Evolutionary conservation across 345 rosid species (phyloP), one percentile per base, ranked within the genome.

Genomic region (Reutealis trisperma): DNA sequence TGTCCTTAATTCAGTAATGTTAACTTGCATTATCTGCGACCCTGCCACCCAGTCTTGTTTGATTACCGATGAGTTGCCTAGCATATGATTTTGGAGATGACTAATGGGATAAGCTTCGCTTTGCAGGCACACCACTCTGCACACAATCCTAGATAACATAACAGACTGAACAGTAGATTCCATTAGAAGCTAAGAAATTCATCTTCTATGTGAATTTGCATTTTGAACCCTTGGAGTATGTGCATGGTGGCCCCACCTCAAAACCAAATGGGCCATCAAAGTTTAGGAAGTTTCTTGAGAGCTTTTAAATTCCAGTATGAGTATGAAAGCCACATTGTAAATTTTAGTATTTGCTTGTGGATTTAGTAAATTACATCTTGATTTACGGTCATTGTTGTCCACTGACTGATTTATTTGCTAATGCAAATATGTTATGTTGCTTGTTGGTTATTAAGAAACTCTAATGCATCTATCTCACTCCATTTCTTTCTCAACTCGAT

Each of bases 371-470:
- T 24, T 66, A 11, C 24, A 21, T 32, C 59, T 7, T 32, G 62
- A 47, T 15, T 34, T 10, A 24, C 67, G 19, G 21, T 75, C 71
- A 44, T 52, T 65, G 4, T 5, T 18, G 25, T 68, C 44, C 25
- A 21, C 12, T 68, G 52, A 54, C 24, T 16, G 22, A 6, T 19
- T 42, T 66, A 15, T 37, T 71, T 57, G 34, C 45, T 57, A n/a
- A 34, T 72, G 64, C 52, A 24, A 27, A 4, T 41, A 22, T 37
- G 10, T 42, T 42, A 22, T 52, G 32, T 58, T 44, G 58, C 70
- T 19, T 52, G 63, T 71, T 71, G n/a, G 51, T n/a, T 47, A 73
- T 61, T 64, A 71, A 21, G 51, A 71, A 55, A 8, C 44, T 73
- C 19, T 34, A 61, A 19, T 65, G 10, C 19, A 18, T 4, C 47